phyloP scores from a whole-genome alignment of 1,284 basidiomycete species.

The Boletus mariae region DNA sequence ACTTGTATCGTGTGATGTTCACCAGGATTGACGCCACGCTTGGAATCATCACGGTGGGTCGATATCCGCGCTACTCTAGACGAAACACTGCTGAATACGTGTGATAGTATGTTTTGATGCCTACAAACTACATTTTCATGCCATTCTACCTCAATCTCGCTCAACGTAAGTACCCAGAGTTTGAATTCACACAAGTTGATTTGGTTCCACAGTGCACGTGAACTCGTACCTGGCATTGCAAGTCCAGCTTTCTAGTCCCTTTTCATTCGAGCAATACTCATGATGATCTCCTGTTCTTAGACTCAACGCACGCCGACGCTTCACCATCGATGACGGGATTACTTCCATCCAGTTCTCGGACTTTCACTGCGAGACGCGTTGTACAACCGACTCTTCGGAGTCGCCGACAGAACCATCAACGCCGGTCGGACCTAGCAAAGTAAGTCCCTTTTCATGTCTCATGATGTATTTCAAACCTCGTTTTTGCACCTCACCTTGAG shows the following conservation, averaged over 20 bases:
- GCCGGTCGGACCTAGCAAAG: not conserved
- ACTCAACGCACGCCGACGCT: not conserved
- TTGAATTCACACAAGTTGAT: not conserved
- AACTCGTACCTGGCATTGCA: not conserved
- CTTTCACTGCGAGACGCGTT: not conserved
- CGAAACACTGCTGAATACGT: not conserved
- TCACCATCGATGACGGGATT: not conserved
- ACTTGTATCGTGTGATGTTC: not conserved
- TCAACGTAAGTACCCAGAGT: not conserved
- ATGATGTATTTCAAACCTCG: not conserved
- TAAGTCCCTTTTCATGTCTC: not conserved
- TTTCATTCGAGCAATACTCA: not conserved
- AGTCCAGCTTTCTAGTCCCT: not conserved
- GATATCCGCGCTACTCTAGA: not conserved
- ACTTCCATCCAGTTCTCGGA: not conserved
- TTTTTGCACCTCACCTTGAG: not conserved
- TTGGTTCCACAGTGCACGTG: not conserved
- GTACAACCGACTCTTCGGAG: not conserved
- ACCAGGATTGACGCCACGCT: conserved; percentile 43
- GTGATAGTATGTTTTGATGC: conserved; percentile 18
- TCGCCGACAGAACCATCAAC: not conserved
- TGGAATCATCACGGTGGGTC: conserved; percentile 39
- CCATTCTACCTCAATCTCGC: conserved; percentile 22
- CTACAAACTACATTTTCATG: conserved; percentile 18
- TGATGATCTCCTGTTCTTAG: not conserved